phyloP scores from a whole-genome alignment of 2,329 filamentous ascomycete genomes.

The Amylocarpus encephaloides region DNA sequence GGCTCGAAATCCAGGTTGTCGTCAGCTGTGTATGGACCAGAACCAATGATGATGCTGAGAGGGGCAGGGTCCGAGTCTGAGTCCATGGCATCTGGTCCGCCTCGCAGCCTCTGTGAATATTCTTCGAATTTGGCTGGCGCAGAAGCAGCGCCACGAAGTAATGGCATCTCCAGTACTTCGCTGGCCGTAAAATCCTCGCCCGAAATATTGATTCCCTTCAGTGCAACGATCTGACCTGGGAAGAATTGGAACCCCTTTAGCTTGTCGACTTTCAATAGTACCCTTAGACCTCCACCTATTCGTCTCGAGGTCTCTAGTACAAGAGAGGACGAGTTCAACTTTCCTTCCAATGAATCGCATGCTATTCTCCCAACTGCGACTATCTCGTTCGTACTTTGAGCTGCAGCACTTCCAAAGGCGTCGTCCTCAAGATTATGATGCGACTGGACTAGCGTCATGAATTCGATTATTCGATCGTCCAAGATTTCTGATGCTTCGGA shows the following conservation, averaged over 20 bases:
- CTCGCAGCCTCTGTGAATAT: conserved; percentile 63
- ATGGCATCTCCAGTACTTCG: conserved; percentile 68
- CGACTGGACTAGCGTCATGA: conserved; percentile 65
- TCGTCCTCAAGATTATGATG: conserved; percentile 70
- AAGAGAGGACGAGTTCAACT: conserved; percentile 76
- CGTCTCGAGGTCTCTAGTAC: conserved; percentile 83
- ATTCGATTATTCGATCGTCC: conserved; percentile 92
- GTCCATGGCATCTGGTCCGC: conserved; percentile 57
- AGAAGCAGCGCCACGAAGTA: conserved; percentile 69
- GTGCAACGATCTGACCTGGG: conserved; percentile 85
- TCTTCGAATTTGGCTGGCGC: conserved; percentile 56
- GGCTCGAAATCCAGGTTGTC: conserved; percentile 89
- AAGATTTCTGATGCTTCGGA: conserved; percentile 88
- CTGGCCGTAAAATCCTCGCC: conserved; percentile 76
- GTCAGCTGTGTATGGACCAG: conserved; percentile 88
- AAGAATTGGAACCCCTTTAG: conserved; percentile 76
- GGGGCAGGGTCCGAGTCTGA: conserved; percentile 54
- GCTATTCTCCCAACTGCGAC: conserved; percentile 89
- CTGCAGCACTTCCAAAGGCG: conserved; percentile 80
- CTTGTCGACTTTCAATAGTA: conserved; percentile 70
- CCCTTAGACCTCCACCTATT: conserved; percentile 73
- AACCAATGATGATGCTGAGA: conserved; percentile 68
- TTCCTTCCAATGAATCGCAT: conserved; percentile 79
- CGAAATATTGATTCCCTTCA: conserved; percentile 80
- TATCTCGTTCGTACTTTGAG: conserved; percentile 77